These are phyloP conservation scores for Kwoniella botswanensis DNA, from an alignment of 768 basidiomycete genomes.

Conservation along the genomic window DNA sequence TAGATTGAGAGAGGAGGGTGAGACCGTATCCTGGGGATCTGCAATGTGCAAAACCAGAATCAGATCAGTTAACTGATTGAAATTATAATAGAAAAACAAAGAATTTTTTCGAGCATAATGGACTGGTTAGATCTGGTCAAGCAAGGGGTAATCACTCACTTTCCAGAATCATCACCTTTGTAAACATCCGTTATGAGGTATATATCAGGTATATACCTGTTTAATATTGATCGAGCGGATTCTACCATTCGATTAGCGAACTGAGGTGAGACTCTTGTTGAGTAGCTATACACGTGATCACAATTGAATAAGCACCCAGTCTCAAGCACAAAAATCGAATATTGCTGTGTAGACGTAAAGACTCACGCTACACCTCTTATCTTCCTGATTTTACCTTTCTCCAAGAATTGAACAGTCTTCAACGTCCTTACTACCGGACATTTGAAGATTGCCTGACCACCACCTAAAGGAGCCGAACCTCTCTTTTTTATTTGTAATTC, in stretches of 20 bases:
- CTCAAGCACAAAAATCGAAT: background rate
- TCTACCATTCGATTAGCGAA: constrained; percentile 99
- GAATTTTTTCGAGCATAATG: too few relatives aligned
- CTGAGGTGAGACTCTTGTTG: constrained; percentile 94
- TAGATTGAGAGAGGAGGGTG: constrained; percentile 86
- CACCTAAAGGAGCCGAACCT: constrained; percentile 87
- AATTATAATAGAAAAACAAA: too few relatives aligned
- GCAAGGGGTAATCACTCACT: constrained; percentile 66
- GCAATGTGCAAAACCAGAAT: too few relatives aligned
- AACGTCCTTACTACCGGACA: constrained; percentile 89
- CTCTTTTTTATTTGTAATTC: constrained; percentile 94
- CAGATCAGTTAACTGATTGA: too few relatives aligned
- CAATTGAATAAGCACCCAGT: background rate
- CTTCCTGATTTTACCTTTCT: constrained; percentile 86
- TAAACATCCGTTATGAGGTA: constrained; percentile 98
- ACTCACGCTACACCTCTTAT: constrained; percentile 94
- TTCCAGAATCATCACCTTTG: constrained; percentile 95
- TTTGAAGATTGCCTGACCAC: constrained; percentile 91
- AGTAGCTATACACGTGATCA: constrained; percentile 69
- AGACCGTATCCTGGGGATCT: constrained; percentile 97
- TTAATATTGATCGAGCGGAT: constrained; percentile 85
- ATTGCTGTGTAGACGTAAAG: background rate
- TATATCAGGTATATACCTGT: constrained; percentile 96
- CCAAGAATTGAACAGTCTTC: constrained; percentile 90
- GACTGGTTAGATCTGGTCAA: too few relatives aligned